A percentile compares a stretch with the other conserved stretches of the same genome.
These are phyloP conservation scores for Aspergillus sp. DNA, from an alignment of 2,329 filamentous ascomycete genomes.

Conservation along the genomic window DNA sequence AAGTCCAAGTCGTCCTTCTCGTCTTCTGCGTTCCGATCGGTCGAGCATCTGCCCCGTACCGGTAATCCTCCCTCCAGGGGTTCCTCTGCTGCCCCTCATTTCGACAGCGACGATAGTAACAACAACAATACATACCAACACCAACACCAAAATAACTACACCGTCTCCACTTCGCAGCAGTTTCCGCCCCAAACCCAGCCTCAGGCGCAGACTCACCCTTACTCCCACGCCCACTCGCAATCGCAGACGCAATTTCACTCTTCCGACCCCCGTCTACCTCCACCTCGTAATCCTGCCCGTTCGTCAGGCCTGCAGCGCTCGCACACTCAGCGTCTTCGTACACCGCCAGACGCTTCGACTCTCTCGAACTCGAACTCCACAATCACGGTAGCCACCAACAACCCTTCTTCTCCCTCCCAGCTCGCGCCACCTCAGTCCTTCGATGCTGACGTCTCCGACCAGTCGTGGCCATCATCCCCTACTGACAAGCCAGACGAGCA, in stretches of 20 bases:
- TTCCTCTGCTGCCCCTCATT: conserved; percentile 10
- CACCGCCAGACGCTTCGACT: conserved; percentile 9
- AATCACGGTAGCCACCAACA: conserved; percentile 16
- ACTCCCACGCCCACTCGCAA: conserved; percentile 2
- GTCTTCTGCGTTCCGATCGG: conserved; percentile 18
- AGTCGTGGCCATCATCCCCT: conserved; percentile 23
- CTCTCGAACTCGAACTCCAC: conserved; percentile 10
- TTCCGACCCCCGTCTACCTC: not conserved
- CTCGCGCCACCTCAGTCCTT: conserved; percentile 16
- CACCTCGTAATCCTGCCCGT: conserved; percentile 10
- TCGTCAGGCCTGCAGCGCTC: conserved; percentile 7
- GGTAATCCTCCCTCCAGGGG: conserved; percentile 6
- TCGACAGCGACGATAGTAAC: conserved; percentile 6
- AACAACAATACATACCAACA: not conserved
- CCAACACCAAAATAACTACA: conserved; percentile 3
- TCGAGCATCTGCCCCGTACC: conserved; percentile 12
- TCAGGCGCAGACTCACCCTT: conserved; percentile 9
- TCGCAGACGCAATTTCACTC: conserved; percentile 2
- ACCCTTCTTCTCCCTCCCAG: conserved; percentile 11
- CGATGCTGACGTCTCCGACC: conserved; percentile 26
- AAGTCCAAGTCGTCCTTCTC: conserved; percentile 15
- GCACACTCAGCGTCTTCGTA: conserved; percentile 11
- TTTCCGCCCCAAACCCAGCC: conserved; percentile 12
- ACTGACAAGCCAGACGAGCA: conserved; percentile 19
- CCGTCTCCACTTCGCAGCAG: conserved; percentile 12